Percentiles rank a stretch among this genome's conserved stretches.
These are phyloP conservation scores for Meyerozyma guilliermondii DNA, from an alignment of 1,139 yeast species.

Conservation along the genomic window DNA sequence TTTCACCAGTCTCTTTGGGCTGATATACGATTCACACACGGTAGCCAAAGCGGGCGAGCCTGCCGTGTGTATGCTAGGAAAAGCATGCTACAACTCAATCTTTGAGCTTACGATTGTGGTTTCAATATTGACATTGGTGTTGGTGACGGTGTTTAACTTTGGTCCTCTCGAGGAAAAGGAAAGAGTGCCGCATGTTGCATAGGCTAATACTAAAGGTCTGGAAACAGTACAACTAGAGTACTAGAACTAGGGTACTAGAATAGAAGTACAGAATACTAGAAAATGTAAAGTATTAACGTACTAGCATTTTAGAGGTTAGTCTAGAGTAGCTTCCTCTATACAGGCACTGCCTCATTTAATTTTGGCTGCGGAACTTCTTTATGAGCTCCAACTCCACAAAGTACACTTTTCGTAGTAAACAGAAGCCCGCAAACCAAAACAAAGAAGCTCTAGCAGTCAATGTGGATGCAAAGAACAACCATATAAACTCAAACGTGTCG, in stretches of 20 bases:
- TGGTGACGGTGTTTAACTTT: constrained; percentile 13
- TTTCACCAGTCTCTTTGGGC: constrained; percentile 49
- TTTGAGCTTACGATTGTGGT: constrained; percentile 11
- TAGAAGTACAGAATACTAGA: no score
- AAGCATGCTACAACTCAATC: constrained; percentile 14
- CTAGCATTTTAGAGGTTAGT: no score
- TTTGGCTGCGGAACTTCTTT: constrained; percentile 3
- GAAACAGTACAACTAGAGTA: no score
- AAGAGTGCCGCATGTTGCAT: constrained; percentile 1
- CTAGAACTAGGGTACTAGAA: no score
- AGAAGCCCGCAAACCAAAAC: neutral
- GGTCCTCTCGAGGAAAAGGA: constrained; percentile 7
- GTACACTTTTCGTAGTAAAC: neutral
- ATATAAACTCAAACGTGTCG: neutral
- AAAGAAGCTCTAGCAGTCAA: neutral
- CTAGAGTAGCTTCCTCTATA: no score
- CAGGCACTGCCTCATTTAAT: neutral
- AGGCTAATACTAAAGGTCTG: no score
- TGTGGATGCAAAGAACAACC: neutral
- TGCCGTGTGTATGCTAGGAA: constrained; percentile 12
- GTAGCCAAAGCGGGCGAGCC: constrained; percentile 7
- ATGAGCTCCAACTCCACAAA: neutral
- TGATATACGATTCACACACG: constrained; percentile 44
- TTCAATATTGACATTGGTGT: constrained; percentile 6
- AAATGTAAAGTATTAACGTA: no score